These are phyloP conservation scores for Sordariomycetes sp. DNA, from an alignment of 2,329 filamentous ascomycete genomes.

Conservation along the genomic window DNA sequence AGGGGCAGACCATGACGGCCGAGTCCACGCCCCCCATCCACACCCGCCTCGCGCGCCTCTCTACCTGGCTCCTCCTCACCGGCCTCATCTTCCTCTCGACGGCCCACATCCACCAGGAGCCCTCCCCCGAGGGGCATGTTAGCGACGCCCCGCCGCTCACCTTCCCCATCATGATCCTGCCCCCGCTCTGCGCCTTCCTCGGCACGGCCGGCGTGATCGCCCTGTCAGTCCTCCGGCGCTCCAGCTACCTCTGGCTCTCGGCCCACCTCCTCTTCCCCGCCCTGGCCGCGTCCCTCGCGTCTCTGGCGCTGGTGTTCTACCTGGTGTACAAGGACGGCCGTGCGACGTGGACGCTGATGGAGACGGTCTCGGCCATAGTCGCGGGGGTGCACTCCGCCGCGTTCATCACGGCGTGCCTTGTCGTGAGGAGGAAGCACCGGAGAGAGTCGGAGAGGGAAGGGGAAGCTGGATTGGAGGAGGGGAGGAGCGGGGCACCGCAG, in stretches of 20 bases:
- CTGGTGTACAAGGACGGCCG: constrained; percentile 3
- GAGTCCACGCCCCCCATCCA: background rate
- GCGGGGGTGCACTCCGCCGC: background rate
- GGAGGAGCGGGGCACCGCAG: background rate
- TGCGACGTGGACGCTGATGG: background rate
- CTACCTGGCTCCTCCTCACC: constrained; percentile 1
- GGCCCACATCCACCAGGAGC: background rate
- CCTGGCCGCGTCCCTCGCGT: background rate
- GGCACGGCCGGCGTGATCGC: background rate
- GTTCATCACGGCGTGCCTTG: background rate
- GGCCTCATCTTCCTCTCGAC: constrained; percentile 1
- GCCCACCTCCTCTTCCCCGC: background rate
- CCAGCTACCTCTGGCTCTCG: background rate
- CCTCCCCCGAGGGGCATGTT: background rate
- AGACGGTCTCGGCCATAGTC: background rate
- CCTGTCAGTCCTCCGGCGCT: background rate
- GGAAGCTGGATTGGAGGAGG: background rate
- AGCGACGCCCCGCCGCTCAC: background rate
- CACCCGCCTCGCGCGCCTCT: constrained; percentile 1
- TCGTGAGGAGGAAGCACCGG: background rate
- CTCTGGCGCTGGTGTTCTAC: background rate
- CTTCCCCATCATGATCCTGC: constrained; percentile 1
- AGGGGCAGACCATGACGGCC: background rate
- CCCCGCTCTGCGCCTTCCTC: background rate
- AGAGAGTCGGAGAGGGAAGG: background rate